phyloP scores from a whole-genome alignment of 2,329 filamentous ascomycete genomes.

The Fusarium bulbicola region DNA sequence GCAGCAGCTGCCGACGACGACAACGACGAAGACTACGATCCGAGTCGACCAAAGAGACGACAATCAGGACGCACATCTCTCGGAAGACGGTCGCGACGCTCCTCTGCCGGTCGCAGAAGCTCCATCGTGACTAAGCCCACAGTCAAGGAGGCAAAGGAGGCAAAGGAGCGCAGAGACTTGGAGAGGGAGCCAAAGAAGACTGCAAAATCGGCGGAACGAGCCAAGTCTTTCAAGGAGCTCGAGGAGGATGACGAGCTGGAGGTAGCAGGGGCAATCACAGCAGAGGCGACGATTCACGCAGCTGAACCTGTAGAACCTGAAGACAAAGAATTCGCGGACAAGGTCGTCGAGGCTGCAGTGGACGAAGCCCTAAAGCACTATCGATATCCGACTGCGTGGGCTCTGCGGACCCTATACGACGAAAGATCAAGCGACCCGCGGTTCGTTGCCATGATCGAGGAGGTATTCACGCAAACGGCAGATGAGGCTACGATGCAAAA shows the following conservation, averaged over 20 bases:
- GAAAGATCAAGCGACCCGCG: slow-evolving; percentile 60
- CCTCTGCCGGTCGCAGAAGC: slow-evolving; percentile 35
- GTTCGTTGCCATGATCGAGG: slow-evolving; percentile 66
- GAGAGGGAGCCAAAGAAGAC: slow-evolving; percentile 19
- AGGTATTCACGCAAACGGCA: slow-evolving; percentile 67
- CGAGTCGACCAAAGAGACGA: slow-evolving; percentile 49
- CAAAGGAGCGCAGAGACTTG: slow-evolving; percentile 20
- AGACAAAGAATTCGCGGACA: slow-evolving; percentile 58
- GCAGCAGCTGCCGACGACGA: slow-evolving; percentile 46
- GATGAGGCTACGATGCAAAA: slow-evolving; percentile 59
- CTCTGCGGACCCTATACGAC: slow-evolving; percentile 68
- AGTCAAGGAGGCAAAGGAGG: slow-evolving; percentile 26
- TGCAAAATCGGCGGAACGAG: neutral
- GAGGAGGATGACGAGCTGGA: slow-evolving; percentile 19
- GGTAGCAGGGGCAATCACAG: slow-evolving; percentile 7
- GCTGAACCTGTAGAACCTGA: slow-evolving; percentile 38
- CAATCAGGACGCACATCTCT: slow-evolving; percentile 47
- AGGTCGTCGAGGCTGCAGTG: slow-evolving; percentile 66
- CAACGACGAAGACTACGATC: slow-evolving; percentile 57
- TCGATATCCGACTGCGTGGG: slow-evolving; percentile 70
- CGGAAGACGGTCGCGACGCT: slow-evolving; percentile 43
- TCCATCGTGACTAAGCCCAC: slow-evolving; percentile 37
- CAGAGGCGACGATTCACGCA: slow-evolving; percentile 30
- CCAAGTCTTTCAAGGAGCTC: slow-evolving; percentile 14
- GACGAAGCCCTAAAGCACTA: slow-evolving; percentile 65